These are phyloP conservation scores for Colletotrichum camelliae DNA, from an alignment of 2,329 filamentous ascomycete species.

Conservation along the genomic window DNA sequence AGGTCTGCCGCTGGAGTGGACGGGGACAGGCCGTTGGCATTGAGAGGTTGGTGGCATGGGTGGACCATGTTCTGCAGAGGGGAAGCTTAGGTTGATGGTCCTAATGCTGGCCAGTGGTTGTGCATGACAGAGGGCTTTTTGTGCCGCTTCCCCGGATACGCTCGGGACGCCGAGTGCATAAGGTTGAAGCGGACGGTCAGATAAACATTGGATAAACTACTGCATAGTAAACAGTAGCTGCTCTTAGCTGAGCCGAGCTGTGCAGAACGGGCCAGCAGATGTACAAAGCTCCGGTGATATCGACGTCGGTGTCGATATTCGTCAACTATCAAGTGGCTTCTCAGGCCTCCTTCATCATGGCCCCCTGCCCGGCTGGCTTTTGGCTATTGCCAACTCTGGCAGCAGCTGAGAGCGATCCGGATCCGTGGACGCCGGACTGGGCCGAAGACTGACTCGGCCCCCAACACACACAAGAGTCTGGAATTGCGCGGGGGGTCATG, in stretches of 20 bases:
- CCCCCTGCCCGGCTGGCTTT: not conserved
- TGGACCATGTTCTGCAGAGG: slow-evolving; percentile 14
- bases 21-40: not conserved
- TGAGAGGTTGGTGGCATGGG: not conserved
- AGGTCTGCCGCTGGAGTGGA: not conserved
- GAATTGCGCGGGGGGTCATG: not conserved
- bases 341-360: not conserved
- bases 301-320: not conserved
- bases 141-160: slow-evolving; percentile 11
- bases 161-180: slow-evolving; percentile 4
- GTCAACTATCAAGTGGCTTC: not conserved
- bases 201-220: slow-evolving; percentile 11
- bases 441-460: slow-evolving; percentile 8
- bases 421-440: not conserved
- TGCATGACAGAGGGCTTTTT: slow-evolving; percentile 12
- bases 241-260: not conserved
- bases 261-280: not conserved
- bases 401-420: not conserved
- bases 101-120: not conserved
- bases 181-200: slow-evolving; percentile 13
- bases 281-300: not conserved
- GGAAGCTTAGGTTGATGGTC: not conserved
- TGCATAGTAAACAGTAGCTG: not conserved
- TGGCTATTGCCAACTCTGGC: not conserved
- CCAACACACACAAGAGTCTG: not conserved